Base-by-base conservation (phyloP, 306 rosid genomes). In the Sicyos baderoa region DNA sequence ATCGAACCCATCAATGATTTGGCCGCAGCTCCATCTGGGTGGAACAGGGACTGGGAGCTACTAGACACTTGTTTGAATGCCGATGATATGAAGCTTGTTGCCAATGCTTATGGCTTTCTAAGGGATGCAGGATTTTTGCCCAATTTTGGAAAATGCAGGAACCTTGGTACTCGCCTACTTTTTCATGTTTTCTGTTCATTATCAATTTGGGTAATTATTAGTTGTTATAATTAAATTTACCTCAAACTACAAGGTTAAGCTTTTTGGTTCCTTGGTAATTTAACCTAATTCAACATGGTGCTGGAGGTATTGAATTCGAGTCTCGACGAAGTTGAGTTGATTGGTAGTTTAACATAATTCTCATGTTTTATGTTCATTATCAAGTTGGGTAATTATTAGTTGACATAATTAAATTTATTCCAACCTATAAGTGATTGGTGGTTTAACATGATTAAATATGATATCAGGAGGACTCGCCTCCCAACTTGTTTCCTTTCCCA, bases 31-130 rank as follows among this genome's bases (percentile, higher is more conserved):
- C 77, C 53, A 37, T 77, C 78, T n/a, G 90, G 89, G 65, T 81
- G 82, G 44, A 89, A 87, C 68, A 27, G 72, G 70, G 17, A 94
- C 86, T 76, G 47, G 79, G 77, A 85, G 86, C 57, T 48, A 76
- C 45, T 93, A 54, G 98, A 89, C 70, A 84, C 98, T 58, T 93
- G 98, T 58, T 79, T 93, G 79, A 89, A 89, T 82, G 97, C 98
- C n/a, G 96, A 93, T 67, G 88, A 93, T 61, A 86, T 93, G 96
- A 89, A 84, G 82, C 98, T 89, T 16, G 98, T 93, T 48, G 89
- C 72, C 14, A 86, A 86, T 58, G 95, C 97, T 66, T 93, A 89
- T 65, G 84, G 73, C 68, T 86, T 89, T 74, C 90, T 93, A 58
- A 75, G 75, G 77, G 91, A 84, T 45, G 79, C 85, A 77, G 97